Percentiles rank a stretch among this genome's conserved stretches.
Conservation (phyloP, 73 alveolate species). For the Paramecium pentaurelia region DNA sequence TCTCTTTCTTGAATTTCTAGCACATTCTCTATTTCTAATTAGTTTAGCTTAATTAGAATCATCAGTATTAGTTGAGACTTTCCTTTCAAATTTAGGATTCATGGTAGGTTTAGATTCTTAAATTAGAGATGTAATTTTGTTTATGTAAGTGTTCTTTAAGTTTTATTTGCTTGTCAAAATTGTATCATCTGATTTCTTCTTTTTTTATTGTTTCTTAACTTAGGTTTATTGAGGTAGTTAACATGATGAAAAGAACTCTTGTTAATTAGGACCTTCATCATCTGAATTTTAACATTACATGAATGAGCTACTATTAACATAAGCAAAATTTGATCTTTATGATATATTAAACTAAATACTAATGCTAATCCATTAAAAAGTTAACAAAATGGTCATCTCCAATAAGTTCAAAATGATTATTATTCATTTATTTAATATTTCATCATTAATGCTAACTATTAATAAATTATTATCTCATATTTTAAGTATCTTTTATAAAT, state of each 20-base stretch:
- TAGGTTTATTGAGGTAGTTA: neutral
- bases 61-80: neutral
- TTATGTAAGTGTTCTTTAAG: slow-evolving; percentile 48
- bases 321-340: neutral
- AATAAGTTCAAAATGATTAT: neutral
- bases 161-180: neutral
- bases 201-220: neutral
- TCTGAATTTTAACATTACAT: neutral
- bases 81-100: neutral
- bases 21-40: slow-evolving; percentile 54
- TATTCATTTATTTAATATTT: neutral
- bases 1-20: slow-evolving; percentile 52
- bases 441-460: neutral
- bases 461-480: neutral
- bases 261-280: neutral
- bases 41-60: neutral
- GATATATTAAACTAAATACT: neutral
- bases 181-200: neutral
- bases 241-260: neutral
- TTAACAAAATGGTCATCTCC: neutral
- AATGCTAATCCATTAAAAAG: neutral
- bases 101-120: neutral
- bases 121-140: slow-evolving; percentile 50
- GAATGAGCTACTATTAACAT: neutral
- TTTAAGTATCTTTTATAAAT: neutral